Evolutionary conservation across 768 basidiomycete species (phyloP).

Genomic region (Hygrocybe punicea): DNA sequence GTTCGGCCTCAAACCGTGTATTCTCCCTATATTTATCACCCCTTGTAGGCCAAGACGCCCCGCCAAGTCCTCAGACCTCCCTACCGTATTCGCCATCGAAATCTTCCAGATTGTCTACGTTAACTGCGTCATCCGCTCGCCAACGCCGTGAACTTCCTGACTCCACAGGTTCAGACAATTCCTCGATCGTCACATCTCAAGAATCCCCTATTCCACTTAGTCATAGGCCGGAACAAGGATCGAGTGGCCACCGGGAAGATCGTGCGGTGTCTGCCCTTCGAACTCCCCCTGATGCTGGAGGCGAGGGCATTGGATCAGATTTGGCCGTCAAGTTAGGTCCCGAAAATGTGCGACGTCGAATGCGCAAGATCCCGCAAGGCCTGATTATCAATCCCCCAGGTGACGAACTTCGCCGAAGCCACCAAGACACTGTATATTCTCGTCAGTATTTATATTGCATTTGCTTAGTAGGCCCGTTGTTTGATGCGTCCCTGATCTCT

Average conservation of each 20-base stretch:
- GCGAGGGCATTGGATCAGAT: no score
- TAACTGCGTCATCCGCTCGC: conserved; percentile 13
- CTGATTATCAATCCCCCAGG: no score
- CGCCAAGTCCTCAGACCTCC: conserved; percentile 3
- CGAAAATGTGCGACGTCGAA: no score
- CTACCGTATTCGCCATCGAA: neutral
- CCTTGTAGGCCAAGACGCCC: neutral
- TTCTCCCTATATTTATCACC: conserved; percentile 52
- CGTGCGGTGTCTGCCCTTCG: neutral
- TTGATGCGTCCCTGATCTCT: neutral
- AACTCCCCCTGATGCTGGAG: no score
- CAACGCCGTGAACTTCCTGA: conserved; percentile 23
- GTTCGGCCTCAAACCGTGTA: conserved; percentile 52
- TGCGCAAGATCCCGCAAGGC: no score
- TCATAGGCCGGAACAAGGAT: no score
- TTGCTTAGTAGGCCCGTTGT: neutral
- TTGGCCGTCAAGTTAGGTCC: no score
- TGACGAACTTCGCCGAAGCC: no score
- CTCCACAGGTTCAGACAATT: neutral
- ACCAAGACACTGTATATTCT: no score
- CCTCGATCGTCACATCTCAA: neutral
- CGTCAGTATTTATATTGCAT: no score
- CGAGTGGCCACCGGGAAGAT: neutral
- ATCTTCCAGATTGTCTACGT: neutral
- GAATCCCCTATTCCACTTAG: neutral